phyloP scores from a whole-genome alignment of 2,329 filamentous ascomycete species.

The Fusarium sp. region DNA sequence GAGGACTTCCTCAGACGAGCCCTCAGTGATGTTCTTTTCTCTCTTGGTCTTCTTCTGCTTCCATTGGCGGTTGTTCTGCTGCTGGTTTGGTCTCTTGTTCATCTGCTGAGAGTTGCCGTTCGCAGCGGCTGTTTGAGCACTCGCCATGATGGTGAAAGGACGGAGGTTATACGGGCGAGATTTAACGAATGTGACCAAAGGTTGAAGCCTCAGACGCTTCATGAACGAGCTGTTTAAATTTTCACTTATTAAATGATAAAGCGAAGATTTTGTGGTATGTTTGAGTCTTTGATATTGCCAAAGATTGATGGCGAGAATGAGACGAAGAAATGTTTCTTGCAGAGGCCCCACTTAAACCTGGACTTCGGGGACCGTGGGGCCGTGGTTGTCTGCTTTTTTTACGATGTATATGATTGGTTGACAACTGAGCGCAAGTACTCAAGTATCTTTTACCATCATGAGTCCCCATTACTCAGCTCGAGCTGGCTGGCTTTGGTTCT shows the following conservation, averaged over 20 bases:
- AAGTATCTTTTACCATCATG: neutral
- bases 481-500: no score
- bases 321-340: slow-evolving; percentile 44
- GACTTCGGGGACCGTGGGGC: slow-evolving; percentile 29
- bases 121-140: slow-evolving; percentile 26
- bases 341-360: slow-evolving; percentile 36
- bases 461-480: no score
- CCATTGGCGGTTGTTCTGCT: slow-evolving; percentile 45
- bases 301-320: slow-evolving; percentile 30
- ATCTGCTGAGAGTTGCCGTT: slow-evolving; percentile 25
- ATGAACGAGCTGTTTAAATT: slow-evolving; percentile 8
- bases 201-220: slow-evolving; percentile 39
- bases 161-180: slow-evolving; percentile 33
- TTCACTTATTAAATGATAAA: neutral
- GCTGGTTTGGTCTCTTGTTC: slow-evolving; percentile 47
- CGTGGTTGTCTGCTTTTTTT: slow-evolving; percentile 35
- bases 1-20: slow-evolving; percentile 76
- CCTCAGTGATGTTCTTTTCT: slow-evolving; percentile 71
- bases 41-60: slow-evolving; percentile 68
- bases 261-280: neutral
- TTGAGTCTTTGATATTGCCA: slow-evolving; percentile 12
- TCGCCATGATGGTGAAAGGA: slow-evolving; percentile 46
- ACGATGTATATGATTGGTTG: slow-evolving; percentile 29
- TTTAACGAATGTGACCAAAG: slow-evolving; percentile 27
- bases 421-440: no score